phyloP scores from a whole-genome alignment of 169 alveolate species.

The Blepharisma undulans region DNA sequence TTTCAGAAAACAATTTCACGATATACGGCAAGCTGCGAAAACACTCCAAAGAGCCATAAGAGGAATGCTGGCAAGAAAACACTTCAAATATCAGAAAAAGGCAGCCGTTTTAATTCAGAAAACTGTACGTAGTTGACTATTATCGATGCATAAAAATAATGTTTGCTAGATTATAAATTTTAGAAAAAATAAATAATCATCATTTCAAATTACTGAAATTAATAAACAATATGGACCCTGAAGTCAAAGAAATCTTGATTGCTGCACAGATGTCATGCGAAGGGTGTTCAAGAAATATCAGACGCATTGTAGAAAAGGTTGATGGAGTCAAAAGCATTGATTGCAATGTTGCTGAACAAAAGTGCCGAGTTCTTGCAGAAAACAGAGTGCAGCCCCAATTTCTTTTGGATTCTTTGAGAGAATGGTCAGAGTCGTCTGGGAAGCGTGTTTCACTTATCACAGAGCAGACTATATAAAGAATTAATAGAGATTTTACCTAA shows the following conservation, averaged over 20 bases:
- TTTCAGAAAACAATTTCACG: not conserved
- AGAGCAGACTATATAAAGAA: not conserved
- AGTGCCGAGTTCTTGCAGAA: not conserved
- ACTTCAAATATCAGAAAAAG: constrained; percentile 5
- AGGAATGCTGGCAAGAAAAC: constrained; percentile 23
- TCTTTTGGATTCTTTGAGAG: not conserved
- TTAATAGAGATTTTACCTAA: not conserved
- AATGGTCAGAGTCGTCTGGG: not conserved
- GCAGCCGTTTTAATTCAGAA: constrained; percentile 38
- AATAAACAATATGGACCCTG: not conserved
- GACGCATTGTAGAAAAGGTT: not conserved
- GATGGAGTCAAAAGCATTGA: not conserved
- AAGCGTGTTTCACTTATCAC: not conserved
- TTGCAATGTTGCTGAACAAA: not conserved
- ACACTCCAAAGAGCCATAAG: constrained; percentile 1
- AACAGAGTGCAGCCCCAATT: not conserved
- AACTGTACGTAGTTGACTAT: constrained; percentile 17
- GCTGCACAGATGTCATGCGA: not conserved
- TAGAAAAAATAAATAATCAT: too few species aligned
- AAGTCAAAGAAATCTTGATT: not conserved
- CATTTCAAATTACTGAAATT: not conserved
- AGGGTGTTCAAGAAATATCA: not conserved
- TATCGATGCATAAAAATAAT: not conserved
- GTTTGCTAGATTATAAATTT: not conserved
- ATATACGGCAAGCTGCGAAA: not conserved